These are phyloP conservation scores for Calonectria naviculata DNA, from an alignment of 2,329 filamentous ascomycete genomes.

Conservation along the genomic window DNA sequence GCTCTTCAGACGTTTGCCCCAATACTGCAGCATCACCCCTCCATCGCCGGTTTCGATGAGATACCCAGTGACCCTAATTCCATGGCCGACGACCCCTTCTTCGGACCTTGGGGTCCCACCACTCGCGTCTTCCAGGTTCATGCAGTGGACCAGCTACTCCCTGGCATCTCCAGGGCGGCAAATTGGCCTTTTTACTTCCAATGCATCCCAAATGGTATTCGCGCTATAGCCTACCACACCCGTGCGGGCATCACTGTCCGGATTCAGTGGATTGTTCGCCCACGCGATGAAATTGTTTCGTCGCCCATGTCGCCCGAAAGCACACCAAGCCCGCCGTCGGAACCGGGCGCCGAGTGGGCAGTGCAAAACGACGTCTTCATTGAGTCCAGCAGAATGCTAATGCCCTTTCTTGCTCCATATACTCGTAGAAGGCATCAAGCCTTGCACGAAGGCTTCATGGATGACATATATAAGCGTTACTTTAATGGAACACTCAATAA, in stretches of 20 bases:
- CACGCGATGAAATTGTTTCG: background rate
- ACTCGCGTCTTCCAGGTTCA: conserved; percentile 43
- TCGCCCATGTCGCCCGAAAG: conserved; percentile 8
- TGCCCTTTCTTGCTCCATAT: conserved; percentile 35
- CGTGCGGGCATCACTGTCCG: conserved; percentile 52
- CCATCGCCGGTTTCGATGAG: conserved; percentile 45
- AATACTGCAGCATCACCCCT: conserved; percentile 51
- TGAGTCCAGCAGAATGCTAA: conserved; percentile 41
- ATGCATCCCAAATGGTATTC: conserved; percentile 49
- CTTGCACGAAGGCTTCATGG: background rate
- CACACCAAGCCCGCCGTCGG: conserved; percentile 20
- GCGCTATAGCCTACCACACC: conserved; percentile 51
- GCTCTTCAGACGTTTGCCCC: conserved; percentile 51
- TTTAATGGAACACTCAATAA: background rate
- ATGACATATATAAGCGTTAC: background rate
- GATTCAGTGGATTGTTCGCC: conserved; percentile 42
- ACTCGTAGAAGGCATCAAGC: background rate
- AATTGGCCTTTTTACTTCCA: conserved; percentile 55
- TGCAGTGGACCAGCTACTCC: conserved; percentile 45
- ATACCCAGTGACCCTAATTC: conserved; percentile 43
- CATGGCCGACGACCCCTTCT: conserved; percentile 52
- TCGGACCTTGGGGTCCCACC: conserved; percentile 46
- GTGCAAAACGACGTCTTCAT: conserved; percentile 40
- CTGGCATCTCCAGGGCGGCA: conserved; percentile 50
- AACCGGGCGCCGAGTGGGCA: conserved; percentile 34